phyloP scores from a whole-genome alignment of 164 flowering plant genomes.

The Piper betle region DNA sequence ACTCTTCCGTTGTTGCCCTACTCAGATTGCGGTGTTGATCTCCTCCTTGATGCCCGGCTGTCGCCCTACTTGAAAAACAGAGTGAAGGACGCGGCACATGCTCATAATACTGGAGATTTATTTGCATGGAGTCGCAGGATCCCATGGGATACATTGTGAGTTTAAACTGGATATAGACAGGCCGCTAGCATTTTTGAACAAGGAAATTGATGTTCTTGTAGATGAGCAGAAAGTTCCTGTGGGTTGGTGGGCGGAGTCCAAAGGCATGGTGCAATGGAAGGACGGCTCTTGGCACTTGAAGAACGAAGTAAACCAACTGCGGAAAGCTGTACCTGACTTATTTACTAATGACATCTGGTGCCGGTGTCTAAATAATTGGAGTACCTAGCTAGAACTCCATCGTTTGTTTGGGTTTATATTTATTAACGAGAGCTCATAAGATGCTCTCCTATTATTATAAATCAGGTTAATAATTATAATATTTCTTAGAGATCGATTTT shows the following conservation, averaged over 20 bases:
- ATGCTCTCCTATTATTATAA: too few relatives aligned
- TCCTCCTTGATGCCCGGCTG: slow-evolving; percentile 43
- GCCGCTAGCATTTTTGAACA: slow-evolving; percentile 51
- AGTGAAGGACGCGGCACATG: slow-evolving; percentile 21
- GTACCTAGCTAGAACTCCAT: too few relatives aligned
- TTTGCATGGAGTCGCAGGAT: slow-evolving; percentile 84
- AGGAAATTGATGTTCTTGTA: slow-evolving; percentile 32
- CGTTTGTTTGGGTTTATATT: too few relatives aligned
- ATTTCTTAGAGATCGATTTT: too few relatives aligned
- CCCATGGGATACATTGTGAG: slow-evolving; percentile 40
- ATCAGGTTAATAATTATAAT: too few relatives aligned
- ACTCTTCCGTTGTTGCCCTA: slow-evolving; percentile 22
- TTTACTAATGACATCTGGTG: too few relatives aligned
- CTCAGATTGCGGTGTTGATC: slow-evolving; percentile 47
- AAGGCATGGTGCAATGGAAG: slow-evolving; percentile 58
- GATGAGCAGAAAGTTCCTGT: slow-evolving; percentile 52
- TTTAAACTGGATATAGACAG: slow-evolving; percentile 49
- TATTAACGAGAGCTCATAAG: too few relatives aligned
- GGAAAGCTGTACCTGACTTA: too few relatives aligned
- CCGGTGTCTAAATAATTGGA: too few relatives aligned
- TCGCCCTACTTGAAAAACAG: slow-evolving; percentile 56
- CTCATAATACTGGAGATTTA: slow-evolving; percentile 60
- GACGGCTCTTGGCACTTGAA: slow-evolving; percentile 68
- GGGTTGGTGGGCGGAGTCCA: slow-evolving; percentile 60
- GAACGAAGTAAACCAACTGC: slow-evolving; percentile 14